Evolutionary conservation across 495 filamentous ascomycete genomes (phyloP), one percentile per base, ranked within the genome.

Genomic region (Penicillium silybi): DNA sequence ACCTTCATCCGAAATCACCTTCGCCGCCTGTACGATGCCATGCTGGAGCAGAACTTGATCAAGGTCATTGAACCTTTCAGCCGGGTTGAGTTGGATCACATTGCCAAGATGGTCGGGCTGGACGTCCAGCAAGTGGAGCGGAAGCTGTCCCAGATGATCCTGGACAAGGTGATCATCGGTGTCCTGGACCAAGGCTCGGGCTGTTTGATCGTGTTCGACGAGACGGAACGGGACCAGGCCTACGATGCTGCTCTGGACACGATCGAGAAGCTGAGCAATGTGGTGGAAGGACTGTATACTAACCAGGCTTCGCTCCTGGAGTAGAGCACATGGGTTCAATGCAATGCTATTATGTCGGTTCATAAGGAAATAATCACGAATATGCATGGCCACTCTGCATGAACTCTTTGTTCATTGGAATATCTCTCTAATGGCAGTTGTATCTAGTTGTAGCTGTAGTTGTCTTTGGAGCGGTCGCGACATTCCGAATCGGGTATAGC

Each of bases 41-140:
- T 98, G 88, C 73, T 98, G 58, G 92, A 97, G 78, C 93, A 98
- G 79, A 98, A 98, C 69, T 79, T 98, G 38, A 89, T 97, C 79
- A 96, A 97, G 76, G 95, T 98, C 47, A 97, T 98, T 66, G 93
- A 98, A 76, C 93, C 93, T 19, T 98, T 97, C 73, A 92, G 87
- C 64, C 82, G 91, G 46, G 93, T 98, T 40, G 93, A 98, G 76
- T 92, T 98, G 67, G 88, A 85, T 56, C 95, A 98, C 68, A 87
- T 98, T 56, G 92, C 93, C 52, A 91, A 92, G 79, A 92, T 97
- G 78, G 93, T 98, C 34, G 92, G 95, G 17, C 76, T 97, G 57
- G 93, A 97, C 62, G 95, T 88, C 40, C 87, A 90, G 72, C 92
- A 97, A 75, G 93, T 98, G 57, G 93, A 98, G 79, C 83, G 90